phyloP scores from a whole-genome alignment of 805 yeast species.

The Ogataea corticis region DNA sequence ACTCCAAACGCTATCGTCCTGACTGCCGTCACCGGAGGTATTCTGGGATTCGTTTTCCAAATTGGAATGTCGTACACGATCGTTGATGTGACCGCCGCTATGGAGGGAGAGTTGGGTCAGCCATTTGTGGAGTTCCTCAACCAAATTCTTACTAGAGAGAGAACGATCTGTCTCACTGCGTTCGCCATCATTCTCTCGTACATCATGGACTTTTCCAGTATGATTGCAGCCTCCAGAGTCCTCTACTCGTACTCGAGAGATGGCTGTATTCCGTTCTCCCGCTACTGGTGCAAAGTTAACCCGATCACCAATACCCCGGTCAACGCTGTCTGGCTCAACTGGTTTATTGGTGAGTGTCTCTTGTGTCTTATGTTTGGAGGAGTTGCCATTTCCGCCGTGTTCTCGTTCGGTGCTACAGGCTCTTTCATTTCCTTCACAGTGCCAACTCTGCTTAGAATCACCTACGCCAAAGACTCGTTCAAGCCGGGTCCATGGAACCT shows the following conservation, averaged over 20 bases:
- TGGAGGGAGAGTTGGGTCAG: slow-evolving; percentile 53
- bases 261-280: slow-evolving; percentile 62
- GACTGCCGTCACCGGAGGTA: slow-evolving; percentile 56
- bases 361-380: slow-evolving; percentile 64
- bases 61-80: slow-evolving; percentile 62
- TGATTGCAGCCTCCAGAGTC: slow-evolving; percentile 67
- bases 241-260: slow-evolving; percentile 70
- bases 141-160: slow-evolving; percentile 45
- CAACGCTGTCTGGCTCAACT: slow-evolving; percentile 62
- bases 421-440: slow-evolving; percentile 66
- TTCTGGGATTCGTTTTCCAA: slow-evolving; percentile 57
- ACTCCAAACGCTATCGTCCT: slow-evolving; percentile 68
- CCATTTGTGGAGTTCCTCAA: slow-evolving; percentile 57
- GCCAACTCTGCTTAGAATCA: slow-evolving; percentile 60
- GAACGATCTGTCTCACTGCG: slow-evolving; percentile 44
- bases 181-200: slow-evolving; percentile 45
- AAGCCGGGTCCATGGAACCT: slow-evolving; percentile 68
- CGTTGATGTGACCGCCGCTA: slow-evolving; percentile 48
- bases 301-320: slow-evolving; percentile 59
- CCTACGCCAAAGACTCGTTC: slow-evolving; percentile 53
- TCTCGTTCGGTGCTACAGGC: slow-evolving; percentile 72
- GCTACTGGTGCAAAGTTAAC: slow-evolving; percentile 50
- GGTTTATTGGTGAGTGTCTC: slow-evolving; percentile 53
- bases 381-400: slow-evolving; percentile 66
- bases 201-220: slow-evolving; percentile 57